Percentiles rank a stretch among this genome's conserved stretches.
Conservation (phyloP, 495 filamentous ascomycete species). For the Xylaria sp. region DNA sequence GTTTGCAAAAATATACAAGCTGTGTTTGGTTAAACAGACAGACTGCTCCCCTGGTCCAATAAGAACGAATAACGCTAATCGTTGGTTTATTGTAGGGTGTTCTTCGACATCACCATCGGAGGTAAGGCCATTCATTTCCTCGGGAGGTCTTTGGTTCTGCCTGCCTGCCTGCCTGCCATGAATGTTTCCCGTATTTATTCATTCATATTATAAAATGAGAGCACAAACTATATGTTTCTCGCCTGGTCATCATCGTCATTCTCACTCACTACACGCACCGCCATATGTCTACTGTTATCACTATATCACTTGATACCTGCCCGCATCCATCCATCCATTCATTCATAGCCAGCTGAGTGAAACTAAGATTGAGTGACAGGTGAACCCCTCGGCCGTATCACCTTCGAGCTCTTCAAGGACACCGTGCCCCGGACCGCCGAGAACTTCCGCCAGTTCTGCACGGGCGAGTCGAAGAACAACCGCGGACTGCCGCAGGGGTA, state of each 20-base stretch:
- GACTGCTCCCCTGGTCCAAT: background rate
- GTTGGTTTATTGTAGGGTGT: slow-evolving; percentile 60
- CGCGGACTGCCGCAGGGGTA: slow-evolving; percentile 88
- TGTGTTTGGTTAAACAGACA: background rate
- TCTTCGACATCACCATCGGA: slow-evolving; percentile 92
- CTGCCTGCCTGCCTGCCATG: background rate
- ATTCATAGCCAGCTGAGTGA: background rate
- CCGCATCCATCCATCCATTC: background rate
- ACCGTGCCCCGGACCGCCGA: slow-evolving; percentile 87
- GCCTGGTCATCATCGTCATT: background rate
- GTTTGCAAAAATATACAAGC: background rate
- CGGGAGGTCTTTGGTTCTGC: background rate
- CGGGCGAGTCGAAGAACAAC: slow-evolving; percentile 84
- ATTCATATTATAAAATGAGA: no score
- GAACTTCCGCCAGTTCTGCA: slow-evolving; percentile 98
- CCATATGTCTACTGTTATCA: no score
- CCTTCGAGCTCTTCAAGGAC: slow-evolving; percentile 91
- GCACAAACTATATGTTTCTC: background rate
- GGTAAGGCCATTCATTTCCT: slow-evolving; percentile 57
- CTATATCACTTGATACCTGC: background rate
- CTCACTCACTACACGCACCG: slow-evolving; percentile 10
- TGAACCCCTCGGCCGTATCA: slow-evolving; percentile 88
- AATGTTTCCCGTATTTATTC: background rate
- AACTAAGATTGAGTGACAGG: slow-evolving; percentile 55
- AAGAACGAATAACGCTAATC: background rate